Conservation (phyloP, 2,329 filamentous ascomycete species). For the Colletotrichum navitas region DNA sequence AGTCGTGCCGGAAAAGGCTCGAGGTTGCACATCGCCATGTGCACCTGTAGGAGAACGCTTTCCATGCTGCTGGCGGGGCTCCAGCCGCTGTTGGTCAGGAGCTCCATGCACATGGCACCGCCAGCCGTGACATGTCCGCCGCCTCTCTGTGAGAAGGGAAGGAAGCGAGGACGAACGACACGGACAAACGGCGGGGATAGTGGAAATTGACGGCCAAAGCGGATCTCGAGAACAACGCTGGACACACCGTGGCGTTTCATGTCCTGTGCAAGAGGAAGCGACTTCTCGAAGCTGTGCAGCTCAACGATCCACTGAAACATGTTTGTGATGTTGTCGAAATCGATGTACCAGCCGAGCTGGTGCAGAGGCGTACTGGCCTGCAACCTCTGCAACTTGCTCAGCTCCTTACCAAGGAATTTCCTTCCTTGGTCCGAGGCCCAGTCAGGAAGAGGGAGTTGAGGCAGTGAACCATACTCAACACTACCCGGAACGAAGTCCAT, state of each 20-base stretch:
- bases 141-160: conserved; percentile 78
- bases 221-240: conserved; percentile 84
- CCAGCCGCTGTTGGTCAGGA: conserved; percentile 89
- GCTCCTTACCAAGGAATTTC: conserved; percentile 72
- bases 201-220: conserved; percentile 82
- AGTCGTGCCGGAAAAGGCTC: conserved; percentile 82
- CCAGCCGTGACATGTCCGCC: conserved; percentile 89
- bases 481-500: conserved; percentile 74
- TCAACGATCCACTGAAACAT: conserved; percentile 94
- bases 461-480: conserved; percentile 72
- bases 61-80: conserved; percentile 79
- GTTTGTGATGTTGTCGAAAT: conserved; percentile 75
- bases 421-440: conserved; percentile 75
- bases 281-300: conserved; percentile 81
- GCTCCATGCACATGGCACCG: conserved; percentile 86
- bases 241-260: conserved; percentile 73
- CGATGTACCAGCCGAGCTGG: conserved; percentile 86
- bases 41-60: conserved; percentile 83
- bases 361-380: conserved; percentile 72
- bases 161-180: conserved; percentile 83
- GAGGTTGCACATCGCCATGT: conserved; percentile 76
- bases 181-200: conserved; percentile 86
- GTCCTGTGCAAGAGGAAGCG: conserved; percentile 78
- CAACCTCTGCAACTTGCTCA: conserved; percentile 72
- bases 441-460: conserved; percentile 72